Conservation (phyloP, 352 stramenopile species). For the Hyaloperonospora brassicae region DNA sequence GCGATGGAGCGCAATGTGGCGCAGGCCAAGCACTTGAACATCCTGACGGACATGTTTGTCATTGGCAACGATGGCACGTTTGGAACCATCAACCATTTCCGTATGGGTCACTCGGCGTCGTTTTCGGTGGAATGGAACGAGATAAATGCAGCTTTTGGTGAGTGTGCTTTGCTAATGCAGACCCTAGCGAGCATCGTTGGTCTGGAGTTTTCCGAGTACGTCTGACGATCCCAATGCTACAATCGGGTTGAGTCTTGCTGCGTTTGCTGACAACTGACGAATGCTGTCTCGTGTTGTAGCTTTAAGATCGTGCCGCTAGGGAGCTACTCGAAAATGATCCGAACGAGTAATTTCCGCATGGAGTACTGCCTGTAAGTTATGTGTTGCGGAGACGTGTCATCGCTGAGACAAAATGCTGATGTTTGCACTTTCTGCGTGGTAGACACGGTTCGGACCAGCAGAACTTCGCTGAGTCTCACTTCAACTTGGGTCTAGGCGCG, state of each 20-base stretch:
- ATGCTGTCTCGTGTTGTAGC: conserved; percentile 22
- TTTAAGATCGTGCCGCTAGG: conserved; percentile 84
- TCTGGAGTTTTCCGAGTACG: conserved; percentile 63
- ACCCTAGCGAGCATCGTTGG: conserved; percentile 51
- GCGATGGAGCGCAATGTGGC: conserved; percentile 41
- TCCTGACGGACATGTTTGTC: conserved; percentile 67
- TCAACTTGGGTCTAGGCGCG: conserved; percentile 76
- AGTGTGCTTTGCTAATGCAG: conserved; percentile 60
- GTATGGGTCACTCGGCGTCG: conserved; percentile 52
- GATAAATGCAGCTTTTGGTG: conserved; percentile 78
- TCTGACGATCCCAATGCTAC: conserved; percentile 3
- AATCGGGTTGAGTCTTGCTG: not conserved
- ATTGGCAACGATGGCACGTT: conserved; percentile 69
- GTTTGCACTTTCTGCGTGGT: conserved; percentile 20
- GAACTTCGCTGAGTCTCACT: conserved; percentile 78
- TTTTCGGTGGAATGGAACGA: conserved; percentile 81
- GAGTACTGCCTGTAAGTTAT: conserved; percentile 68
- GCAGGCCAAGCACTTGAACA: conserved; percentile 44
- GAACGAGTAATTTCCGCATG: conserved; percentile 68
- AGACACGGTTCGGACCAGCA: conserved; percentile 80
- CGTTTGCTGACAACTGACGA: conserved; percentile 3
- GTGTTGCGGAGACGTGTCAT: conserved; percentile 6
- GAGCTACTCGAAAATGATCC: conserved; percentile 83
- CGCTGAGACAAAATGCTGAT: conserved; percentile 5
- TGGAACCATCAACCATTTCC: conserved; percentile 81